These are phyloP conservation scores for Pyrenula aspistea DNA, from an alignment of 495 filamentous ascomycete genomes.

Conservation along the genomic window DNA sequence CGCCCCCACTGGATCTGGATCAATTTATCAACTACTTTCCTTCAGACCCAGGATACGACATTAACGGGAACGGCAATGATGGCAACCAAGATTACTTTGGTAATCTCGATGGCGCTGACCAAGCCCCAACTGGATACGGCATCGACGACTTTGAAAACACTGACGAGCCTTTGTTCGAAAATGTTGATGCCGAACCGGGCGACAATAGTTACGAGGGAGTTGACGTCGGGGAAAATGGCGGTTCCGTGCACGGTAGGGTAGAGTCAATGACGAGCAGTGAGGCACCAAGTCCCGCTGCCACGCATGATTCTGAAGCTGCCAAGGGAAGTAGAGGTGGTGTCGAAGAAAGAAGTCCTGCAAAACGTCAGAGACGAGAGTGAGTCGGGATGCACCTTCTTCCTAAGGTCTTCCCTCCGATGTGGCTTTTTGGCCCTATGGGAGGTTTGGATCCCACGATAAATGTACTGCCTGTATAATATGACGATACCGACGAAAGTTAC, in stretches of 20 bases:
- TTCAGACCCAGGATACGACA: slow-evolving; percentile 4
- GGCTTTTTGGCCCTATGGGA: too few relatives aligned
- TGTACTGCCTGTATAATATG: too few relatives aligned
- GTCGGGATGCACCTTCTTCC: not conserved
- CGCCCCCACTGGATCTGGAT: slow-evolving; percentile 48
- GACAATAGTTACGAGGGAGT: slow-evolving; percentile 6
- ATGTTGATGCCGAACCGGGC: not conserved
- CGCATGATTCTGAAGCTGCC: not conserved
- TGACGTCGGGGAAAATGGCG: slow-evolving; percentile 9
- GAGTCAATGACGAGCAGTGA: slow-evolving; percentile 37
- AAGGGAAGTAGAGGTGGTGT: not conserved
- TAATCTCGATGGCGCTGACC: not conserved
- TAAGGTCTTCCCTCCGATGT: too few relatives aligned
- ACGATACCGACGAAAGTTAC: not conserved
- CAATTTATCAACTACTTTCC: slow-evolving; percentile 49
- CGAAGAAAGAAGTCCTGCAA: not conserved
- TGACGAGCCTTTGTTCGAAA: not conserved
- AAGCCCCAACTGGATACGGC: not conserved
- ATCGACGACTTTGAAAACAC: not conserved
- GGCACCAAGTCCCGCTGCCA: slow-evolving; percentile 25
- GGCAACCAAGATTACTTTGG: not conserved
- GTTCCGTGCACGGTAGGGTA: slow-evolving; percentile 20
- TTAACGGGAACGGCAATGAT: not conserved
- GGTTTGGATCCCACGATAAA: too few relatives aligned
- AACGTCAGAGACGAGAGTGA: not conserved